Evolutionary conservation across 2,329 filamentous ascomycete genomes (phyloP), one percentile per base, ranked within the genome.

Genomic region (Microcyclosporella mali): DNA sequence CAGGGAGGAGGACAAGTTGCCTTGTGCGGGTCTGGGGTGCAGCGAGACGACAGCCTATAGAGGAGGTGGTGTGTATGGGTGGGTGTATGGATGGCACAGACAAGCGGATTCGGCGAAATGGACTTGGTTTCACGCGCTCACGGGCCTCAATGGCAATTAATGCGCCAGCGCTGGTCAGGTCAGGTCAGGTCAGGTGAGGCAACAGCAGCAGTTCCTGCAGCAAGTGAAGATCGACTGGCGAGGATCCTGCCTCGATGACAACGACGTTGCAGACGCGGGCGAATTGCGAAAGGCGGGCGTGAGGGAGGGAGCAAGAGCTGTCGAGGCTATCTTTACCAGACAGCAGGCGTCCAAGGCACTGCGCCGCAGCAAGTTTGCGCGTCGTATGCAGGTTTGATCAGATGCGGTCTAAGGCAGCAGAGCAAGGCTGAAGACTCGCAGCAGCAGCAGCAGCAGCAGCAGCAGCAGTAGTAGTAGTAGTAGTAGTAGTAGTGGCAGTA

Each of bases 341-440:
- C 21, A 25, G 21, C 21, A 25, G 21, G 21, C 21, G 9, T 9
- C 21, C 9, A 9, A 25, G 21, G 21, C 21, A 25, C 21, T 25
- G 21, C 21, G 21, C 21, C 21, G 21, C 21, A 6, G 21, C 21
- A 25, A 25, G 4, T 25, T 25, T 25, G 21, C 37, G 19, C 33
- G 35, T 31, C 34, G 37, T 37, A 35, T 41, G 43, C 43, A 45
- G 48, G 48, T 39, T 42, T 16, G 35, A 28, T 35, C 42, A 29
- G 38, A 51, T 43, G 28, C 36, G 43, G 48, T 41, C 35, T 30
- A 45, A 46, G 45, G 43, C 41, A 46, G 47, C 21, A 25, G 21
- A 25, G 21, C 21, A 25, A 25, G 21, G 21, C 21, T 25, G 21
- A 25, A 9, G 21, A 25, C 21, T 25, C 21, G 21, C 21, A 25